Evolutionary conservation across 1,139 yeast genomes (phyloP), one percentile per base, ranked within the genome.

Genomic region (Kodamaea suecica): DNA sequence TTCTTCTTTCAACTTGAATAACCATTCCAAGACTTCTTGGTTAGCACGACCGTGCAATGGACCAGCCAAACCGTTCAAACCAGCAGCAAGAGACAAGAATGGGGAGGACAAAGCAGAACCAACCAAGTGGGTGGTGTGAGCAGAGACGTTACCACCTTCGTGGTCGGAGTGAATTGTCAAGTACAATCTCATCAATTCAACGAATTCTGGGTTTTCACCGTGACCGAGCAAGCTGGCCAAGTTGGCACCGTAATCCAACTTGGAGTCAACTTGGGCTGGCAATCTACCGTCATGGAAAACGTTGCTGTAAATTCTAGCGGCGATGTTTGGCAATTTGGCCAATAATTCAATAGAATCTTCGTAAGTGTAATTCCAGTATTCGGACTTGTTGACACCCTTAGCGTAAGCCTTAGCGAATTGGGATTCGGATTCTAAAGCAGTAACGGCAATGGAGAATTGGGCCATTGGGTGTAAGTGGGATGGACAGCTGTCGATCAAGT

Each of bases 71-170:
- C 97, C 97, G 70, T 86, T 85, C 63, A 90, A 72, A 65, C 97
- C 97, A 39, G 97, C 96, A 44, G 97, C 83, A 53, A 86, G 80
- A 31, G 96, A 84, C 57, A 90, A 76, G 77, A 76, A 87, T 59
- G 97, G 97, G 41, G 95, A 88, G 17, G 95, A 82, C 54, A 90
- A 77, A 40, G 97, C 97, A 24, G 95, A 85, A 52, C 97, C 97
- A 47, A 90, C 97, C 66, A 90, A 76, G 70, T 90, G 97, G 49
- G 97, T 88, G 55, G 97, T 80, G 74, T 90, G 97, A 35, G 97
- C 97, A 44, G 96, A 86, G 44, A 90, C 97, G 61, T 90, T 90
- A 68, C 97, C 97, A 72, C 97, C 97, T 73, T 90, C 97, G 71
- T 90, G 97, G 67, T 90, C 97, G 38, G 95, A 88, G 74, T 90